Conservation (phyloP, 495 filamentous ascomycete species). For the Baudoinia panamericana region DNA sequence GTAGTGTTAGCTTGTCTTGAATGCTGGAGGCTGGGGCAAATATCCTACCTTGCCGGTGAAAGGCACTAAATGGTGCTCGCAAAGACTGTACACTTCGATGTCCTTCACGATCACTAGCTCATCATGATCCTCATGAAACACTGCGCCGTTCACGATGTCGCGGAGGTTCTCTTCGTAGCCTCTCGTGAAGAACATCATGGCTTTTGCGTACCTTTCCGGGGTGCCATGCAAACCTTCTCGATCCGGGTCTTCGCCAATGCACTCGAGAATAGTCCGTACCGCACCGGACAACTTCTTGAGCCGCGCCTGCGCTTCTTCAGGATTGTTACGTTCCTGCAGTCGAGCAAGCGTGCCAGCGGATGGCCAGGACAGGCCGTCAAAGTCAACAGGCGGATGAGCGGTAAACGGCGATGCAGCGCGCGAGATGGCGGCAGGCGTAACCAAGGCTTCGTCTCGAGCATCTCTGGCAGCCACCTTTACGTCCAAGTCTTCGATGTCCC, state of each 20-base stretch:
- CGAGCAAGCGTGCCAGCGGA: slow-evolving; percentile 13
- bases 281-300: slow-evolving; percentile 71
- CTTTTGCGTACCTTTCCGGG: slow-evolving; percentile 83
- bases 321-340: slow-evolving; percentile 20
- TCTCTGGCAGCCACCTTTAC: slow-evolving; percentile 43
- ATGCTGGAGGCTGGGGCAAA: not conserved
- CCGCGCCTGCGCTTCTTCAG: slow-evolving; percentile 55
- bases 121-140: slow-evolving; percentile 94
- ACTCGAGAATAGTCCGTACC: slow-evolving; percentile 83
- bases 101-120: slow-evolving; percentile 97
- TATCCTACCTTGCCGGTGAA: slow-evolving; percentile 76
- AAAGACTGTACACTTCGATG: slow-evolving; percentile 89
- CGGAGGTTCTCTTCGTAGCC: slow-evolving; percentile 93
- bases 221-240: slow-evolving; percentile 80
- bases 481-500: slow-evolving; percentile 14
- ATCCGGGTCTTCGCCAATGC: slow-evolving; percentile 88
- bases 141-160: slow-evolving; percentile 85
- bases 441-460: slow-evolving; percentile 52
- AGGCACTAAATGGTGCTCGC: slow-evolving; percentile 95
- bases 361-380: slow-evolving; percentile 60
- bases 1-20: not conserved
- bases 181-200: slow-evolving; percentile 98
- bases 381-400: slow-evolving; percentile 59
- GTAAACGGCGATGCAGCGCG: slow-evolving; percentile 40
- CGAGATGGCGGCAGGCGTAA: slow-evolving; percentile 37